Conservation (phyloP, 177 flowering plant species). For the Vitis hybrid region DNA sequence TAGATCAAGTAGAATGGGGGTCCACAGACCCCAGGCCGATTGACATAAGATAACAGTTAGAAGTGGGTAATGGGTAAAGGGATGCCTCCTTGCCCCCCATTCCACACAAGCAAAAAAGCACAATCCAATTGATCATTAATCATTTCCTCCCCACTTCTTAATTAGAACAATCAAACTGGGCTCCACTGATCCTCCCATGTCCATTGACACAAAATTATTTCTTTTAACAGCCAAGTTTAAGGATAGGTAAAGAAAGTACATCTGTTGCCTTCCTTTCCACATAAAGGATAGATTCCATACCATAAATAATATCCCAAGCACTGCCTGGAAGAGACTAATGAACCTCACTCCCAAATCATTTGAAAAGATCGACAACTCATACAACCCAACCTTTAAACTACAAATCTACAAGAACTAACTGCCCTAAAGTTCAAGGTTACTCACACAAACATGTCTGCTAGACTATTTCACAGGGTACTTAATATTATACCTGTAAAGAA, state of each 20-base stretch:
- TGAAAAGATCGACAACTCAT: not conserved
- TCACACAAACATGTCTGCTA: no score
- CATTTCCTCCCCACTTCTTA: constrained; percentile 7
- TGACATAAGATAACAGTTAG: constrained; percentile 7
- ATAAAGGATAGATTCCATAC: not conserved
- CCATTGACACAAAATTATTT: constrained; percentile 1
- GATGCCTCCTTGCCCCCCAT: constrained; percentile 17
- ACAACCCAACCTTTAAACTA: not conserved
- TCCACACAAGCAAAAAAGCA: constrained; percentile 8
- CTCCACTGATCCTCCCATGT: not conserved
- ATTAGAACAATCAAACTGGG: constrained; percentile 3
- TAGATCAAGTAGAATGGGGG: constrained; percentile 3
- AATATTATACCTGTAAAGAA: no score
- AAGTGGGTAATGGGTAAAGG: not conserved
- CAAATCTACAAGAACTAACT: not conserved
- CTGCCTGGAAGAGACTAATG: not conserved
- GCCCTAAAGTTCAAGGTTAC: not conserved
- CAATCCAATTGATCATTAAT: constrained; percentile 11
- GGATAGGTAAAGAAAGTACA: constrained; percentile 1
- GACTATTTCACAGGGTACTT: no score
- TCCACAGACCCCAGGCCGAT: not conserved
- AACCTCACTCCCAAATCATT: not conserved
- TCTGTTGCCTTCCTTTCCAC: not conserved
- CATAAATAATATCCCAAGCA: not conserved
- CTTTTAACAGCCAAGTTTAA: constrained; percentile 10